These are phyloP conservation scores for Metschnikowia reukaufii DNA, from an alignment of 805 yeast genomes.

Conservation along the genomic window DNA sequence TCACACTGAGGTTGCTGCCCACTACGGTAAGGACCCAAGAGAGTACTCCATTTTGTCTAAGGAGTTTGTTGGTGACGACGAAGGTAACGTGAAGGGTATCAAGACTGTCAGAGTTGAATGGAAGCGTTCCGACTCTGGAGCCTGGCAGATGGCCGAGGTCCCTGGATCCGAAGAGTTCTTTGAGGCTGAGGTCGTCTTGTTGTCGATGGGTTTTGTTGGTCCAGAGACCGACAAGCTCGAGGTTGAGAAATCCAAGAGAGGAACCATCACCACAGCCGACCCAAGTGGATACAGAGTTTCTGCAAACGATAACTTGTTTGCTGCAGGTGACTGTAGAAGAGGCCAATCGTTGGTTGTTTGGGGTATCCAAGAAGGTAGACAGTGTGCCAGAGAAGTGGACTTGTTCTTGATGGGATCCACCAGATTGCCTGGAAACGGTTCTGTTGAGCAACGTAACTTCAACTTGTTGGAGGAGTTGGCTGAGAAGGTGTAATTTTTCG, in stretches of 20 bases:
- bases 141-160: conserved; percentile 98
- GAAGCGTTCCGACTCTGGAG: conserved; percentile 93
- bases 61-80: conserved; percentile 93
- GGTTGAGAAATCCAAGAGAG: conserved; percentile 73
- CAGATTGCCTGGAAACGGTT: conserved; percentile 90
- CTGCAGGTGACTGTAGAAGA: conserved; percentile 99
- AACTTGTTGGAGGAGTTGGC: conserved; percentile 76
- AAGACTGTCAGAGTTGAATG: conserved; percentile 97
- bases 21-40: conserved; percentile 96
- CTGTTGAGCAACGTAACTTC: conserved; percentile 82
- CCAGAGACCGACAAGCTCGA: conserved; percentile 83
- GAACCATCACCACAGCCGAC: conserved; percentile 70
- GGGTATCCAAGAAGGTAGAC: conserved; percentile 99
- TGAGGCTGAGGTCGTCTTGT: conserved; percentile 90
- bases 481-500: conserved; percentile 45
- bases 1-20: conserved; percentile 90
- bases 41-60: conserved; percentile 93
- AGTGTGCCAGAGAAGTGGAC: conserved; percentile 95
- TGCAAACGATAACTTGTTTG: conserved; percentile 67
- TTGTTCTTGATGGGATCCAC: conserved; percentile 72
- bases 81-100: conserved; percentile 92
- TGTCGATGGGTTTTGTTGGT: conserved; percentile 97
- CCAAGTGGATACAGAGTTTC: conserved; percentile 66
- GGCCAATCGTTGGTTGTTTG: conserved; percentile 98
- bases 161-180: conserved; percentile 93